Evolutionary conservation across 257 asterid species (phyloP).

Genomic region (Paulownia fortunei): DNA sequence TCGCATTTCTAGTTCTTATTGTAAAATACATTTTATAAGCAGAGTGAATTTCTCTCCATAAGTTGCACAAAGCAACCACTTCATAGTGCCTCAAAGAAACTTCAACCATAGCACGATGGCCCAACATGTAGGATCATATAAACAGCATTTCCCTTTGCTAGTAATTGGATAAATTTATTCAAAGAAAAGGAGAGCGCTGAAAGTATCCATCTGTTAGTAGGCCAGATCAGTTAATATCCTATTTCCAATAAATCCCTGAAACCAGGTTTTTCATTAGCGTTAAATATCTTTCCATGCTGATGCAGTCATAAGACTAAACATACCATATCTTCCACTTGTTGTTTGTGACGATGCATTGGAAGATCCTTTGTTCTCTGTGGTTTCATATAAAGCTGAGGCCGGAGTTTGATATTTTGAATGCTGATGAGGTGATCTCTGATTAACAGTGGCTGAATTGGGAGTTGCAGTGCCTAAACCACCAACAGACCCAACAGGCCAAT

Average conservation of each 20-base stretch:
- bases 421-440: constrained; percentile 58
- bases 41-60: background rate
- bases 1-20: background rate
- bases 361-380: constrained; percentile 52
- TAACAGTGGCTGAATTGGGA: constrained; percentile 39
- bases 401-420: constrained; percentile 71
- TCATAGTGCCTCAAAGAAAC: background rate
- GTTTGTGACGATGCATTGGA: constrained; percentile 42
- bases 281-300: background rate
- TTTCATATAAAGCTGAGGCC: constrained; percentile 70
- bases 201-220: background rate
- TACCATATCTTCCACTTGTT: constrained; percentile 58
- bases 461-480: constrained; percentile 44
- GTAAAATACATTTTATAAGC: background rate
- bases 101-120: background rate
- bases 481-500: constrained; percentile 9
- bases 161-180: background rate
- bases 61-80: background rate
- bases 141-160: background rate
- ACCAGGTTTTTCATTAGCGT: background rate
- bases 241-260: background rate
- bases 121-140: background rate
- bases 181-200: background rate
- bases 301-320: background rate
- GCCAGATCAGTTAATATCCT: background rate